Evolutionary conservation across 2,329 filamentous ascomycete species (phyloP).

Genomic region (Hortaea sp.): DNA sequence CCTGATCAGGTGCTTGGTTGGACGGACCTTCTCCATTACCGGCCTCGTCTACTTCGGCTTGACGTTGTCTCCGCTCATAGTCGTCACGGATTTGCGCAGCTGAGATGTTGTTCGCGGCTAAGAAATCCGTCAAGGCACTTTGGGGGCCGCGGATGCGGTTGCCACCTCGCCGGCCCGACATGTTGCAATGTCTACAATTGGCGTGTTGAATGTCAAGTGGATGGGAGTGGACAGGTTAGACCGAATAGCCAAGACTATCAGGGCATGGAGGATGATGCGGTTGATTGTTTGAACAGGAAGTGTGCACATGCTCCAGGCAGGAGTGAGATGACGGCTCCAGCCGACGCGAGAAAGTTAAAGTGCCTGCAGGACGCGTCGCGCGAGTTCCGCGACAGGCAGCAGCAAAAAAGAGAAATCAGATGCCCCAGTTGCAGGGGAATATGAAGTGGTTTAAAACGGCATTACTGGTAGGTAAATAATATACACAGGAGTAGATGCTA

Average conservation of each 20-base stretch:
- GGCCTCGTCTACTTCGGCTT: constrained; percentile 34
- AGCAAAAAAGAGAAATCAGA: neutral
- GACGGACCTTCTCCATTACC: constrained; percentile 28
- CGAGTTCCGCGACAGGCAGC: neutral
- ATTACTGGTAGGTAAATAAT: too few species aligned
- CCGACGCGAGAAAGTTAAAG: neutral
- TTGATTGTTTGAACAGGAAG: too few species aligned
- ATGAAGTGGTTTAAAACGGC: too few species aligned
- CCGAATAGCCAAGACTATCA: too few species aligned
- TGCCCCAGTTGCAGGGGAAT: too few species aligned
- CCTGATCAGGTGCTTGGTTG: constrained; percentile 20
- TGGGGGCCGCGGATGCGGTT: constrained; percentile 50
- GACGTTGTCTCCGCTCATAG: constrained; percentile 43
- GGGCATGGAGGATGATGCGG: too few species aligned
- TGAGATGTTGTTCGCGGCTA: constrained; percentile 59
- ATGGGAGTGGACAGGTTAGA: too few species aligned
- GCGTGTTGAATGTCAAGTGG: too few species aligned
- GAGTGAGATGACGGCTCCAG: too few species aligned
- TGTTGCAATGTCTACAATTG: constrained; percentile 4
- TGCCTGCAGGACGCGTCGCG: neutral
- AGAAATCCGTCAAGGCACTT: constrained; percentile 50
- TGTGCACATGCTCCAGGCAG: too few species aligned
- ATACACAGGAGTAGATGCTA: too few species aligned
- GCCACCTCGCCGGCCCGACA: constrained; percentile 26
- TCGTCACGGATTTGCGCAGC: constrained; percentile 53